Evolutionary conservation across 768 basidiomycete genomes (phyloP).

Genomic region (Serendipita sp.): DNA sequence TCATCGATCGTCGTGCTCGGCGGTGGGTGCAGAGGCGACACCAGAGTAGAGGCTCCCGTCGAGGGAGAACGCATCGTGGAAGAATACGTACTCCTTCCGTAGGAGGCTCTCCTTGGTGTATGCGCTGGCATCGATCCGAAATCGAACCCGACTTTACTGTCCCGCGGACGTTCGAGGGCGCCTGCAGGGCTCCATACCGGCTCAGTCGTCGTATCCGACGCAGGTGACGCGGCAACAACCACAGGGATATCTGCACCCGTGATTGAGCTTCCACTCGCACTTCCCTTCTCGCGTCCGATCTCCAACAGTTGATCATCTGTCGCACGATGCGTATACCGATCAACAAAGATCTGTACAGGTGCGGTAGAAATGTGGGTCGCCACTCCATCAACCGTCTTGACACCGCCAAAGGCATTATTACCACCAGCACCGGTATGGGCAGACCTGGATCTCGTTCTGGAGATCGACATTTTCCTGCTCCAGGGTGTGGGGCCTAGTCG

Average conservation of each 20-base stretch:
- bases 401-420: background rate
- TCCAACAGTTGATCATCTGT: background rate
- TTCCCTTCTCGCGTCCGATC: background rate
- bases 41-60: background rate
- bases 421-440: background rate
- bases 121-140: background rate
- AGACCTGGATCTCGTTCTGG: background rate
- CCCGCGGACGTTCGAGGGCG: background rate
- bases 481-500: background rate
- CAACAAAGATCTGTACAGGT: background rate
- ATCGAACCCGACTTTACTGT: slow-evolving; percentile 3
- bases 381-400: background rate
- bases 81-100: no score
- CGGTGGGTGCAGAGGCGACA: background rate
- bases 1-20: background rate
- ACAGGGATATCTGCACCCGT: background rate
- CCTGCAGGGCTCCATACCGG: background rate
- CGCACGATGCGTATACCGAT: background rate
- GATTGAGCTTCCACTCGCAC: background rate
- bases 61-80: background rate
- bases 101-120: background rate
- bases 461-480: background rate
- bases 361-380: background rate
- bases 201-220: background rate
- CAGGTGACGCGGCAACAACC: background rate